phyloP scores from a whole-genome alignment of 1,139 yeast species.

The Kurtzmaniella natalensis region DNA sequence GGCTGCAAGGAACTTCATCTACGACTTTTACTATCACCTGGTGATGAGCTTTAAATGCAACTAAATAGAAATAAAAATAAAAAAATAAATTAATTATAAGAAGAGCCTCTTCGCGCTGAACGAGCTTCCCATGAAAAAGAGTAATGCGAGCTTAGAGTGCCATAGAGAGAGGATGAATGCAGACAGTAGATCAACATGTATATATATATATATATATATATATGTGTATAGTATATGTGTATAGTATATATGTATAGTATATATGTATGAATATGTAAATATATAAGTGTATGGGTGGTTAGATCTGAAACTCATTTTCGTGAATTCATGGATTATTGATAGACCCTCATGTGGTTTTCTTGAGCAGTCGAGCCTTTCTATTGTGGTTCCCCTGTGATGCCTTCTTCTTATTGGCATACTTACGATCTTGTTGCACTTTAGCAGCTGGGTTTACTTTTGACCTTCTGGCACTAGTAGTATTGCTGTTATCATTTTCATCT shows the following conservation, averaged over 20 bases:
- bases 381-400: constrained; percentile 59
- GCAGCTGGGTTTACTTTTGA: constrained; percentile 14
- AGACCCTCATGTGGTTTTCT: constrained; percentile 35
- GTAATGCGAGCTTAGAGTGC: too few species aligned
- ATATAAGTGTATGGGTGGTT: too few species aligned
- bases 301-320: too few species aligned
- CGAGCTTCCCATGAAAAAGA: neutral
- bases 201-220: too few species aligned
- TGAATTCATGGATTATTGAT: too few species aligned
- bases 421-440: constrained; percentile 19
- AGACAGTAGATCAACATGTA: too few species aligned
- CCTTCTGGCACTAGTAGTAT: constrained; percentile 7
- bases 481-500: neutral
- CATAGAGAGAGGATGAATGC: too few species aligned
- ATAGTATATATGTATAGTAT: too few species aligned
- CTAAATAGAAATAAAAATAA: neutral
- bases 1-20: constrained; percentile 50
- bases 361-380: constrained; percentile 57
- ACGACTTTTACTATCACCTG: too few species aligned
- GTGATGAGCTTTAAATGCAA: constrained; percentile 1
- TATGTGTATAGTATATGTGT: neutral
- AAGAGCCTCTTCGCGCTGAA: neutral
- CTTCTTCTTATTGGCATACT: constrained; percentile 51
- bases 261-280: too few species aligned
- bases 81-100: neutral